These are phyloP conservation scores for Dryadomyces quercivorus DNA, from an alignment of 2,329 filamentous ascomycete genomes.

Conservation along the genomic window DNA sequence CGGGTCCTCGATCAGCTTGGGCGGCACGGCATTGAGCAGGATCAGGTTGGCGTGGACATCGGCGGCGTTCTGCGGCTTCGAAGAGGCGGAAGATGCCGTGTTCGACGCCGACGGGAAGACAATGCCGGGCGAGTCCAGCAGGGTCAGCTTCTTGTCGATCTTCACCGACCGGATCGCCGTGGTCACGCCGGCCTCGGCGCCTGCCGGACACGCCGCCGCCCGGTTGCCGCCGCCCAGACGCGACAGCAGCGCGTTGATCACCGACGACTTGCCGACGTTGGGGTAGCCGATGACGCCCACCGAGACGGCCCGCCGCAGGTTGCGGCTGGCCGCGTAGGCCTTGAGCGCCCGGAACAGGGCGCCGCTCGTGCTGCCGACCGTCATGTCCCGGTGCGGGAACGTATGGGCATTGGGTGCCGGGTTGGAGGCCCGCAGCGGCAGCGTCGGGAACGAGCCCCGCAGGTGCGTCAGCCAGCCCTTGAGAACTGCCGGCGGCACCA, in stretches of 20 bases:
- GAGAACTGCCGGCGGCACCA: slow-evolving; percentile 70
- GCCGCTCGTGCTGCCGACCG: slow-evolving; percentile 72
- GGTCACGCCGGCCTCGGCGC: slow-evolving; percentile 85
- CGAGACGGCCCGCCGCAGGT: slow-evolving; percentile 79
- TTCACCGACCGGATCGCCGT: slow-evolving; percentile 83
- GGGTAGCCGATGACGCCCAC: slow-evolving; percentile 93
- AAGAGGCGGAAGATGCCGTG: slow-evolving; percentile 13
- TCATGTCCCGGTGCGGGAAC: slow-evolving; percentile 85
- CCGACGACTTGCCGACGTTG: slow-evolving; percentile 91
- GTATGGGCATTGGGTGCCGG: slow-evolving; percentile 76
- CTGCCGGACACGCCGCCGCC: slow-evolving; percentile 65
- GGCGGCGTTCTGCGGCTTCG: slow-evolving; percentile 33
- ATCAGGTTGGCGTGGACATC: slow-evolving; percentile 76
- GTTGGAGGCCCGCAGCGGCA: slow-evolving; percentile 75
- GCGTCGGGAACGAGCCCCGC: slow-evolving; percentile 79
- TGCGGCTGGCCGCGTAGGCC: slow-evolving; percentile 69
- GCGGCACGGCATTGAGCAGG: slow-evolving; percentile 82
- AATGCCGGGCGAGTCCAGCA: slow-evolving; percentile 89
- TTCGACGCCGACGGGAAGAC: slow-evolving; percentile 65
- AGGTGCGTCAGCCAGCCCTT: slow-evolving; percentile 77
- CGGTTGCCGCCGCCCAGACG: slow-evolving; percentile 57
- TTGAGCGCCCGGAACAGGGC: slow-evolving; percentile 84
- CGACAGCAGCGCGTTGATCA: slow-evolving; percentile 84
- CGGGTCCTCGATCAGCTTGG: slow-evolving; percentile 88
- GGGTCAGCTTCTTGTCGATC: slow-evolving; percentile 84